Percentiles rank a stretch among this genome's conserved stretches.
These are phyloP conservation scores for Cladophialophora yegresii DNA, from an alignment of 2,329 filamentous ascomycete species.

Conservation along the genomic window DNA sequence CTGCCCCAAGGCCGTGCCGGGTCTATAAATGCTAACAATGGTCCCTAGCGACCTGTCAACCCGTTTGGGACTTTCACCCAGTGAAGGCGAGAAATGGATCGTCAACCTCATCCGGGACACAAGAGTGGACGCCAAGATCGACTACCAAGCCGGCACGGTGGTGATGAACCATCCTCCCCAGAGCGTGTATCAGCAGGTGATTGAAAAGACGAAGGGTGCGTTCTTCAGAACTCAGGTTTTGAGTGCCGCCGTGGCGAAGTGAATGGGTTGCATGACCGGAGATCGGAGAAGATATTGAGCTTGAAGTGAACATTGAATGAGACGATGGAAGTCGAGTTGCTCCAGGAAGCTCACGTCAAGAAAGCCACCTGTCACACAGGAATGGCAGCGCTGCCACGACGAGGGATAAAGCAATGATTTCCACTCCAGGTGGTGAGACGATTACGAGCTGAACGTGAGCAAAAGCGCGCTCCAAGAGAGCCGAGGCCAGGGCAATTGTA, in stretches of 20 bases:
- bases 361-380: background rate
- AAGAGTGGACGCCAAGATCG: slow-evolving; percentile 96
- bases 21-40: slow-evolving; percentile 17
- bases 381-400: background rate
- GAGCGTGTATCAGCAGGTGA: slow-evolving; percentile 98
- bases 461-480: background rate
- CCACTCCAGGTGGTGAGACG: background rate
- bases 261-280: slow-evolving; percentile 31
- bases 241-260: slow-evolving; percentile 59
- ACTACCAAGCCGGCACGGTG: slow-evolving; percentile 97
- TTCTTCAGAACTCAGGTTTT: slow-evolving; percentile 98
- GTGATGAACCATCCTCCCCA: slow-evolving; percentile 99
- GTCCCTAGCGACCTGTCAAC: slow-evolving; percentile 73
- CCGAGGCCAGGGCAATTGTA: background rate
- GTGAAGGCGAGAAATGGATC: slow-evolving; percentile 99
- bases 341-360: background rate
- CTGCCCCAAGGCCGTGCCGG: background rate
- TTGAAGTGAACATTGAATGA: slow-evolving; percentile 1
- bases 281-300: background rate
- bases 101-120: slow-evolving; percentile 99
- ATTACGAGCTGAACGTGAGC: background rate
- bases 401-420: background rate
- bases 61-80: slow-evolving; percentile 84
- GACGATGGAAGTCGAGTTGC: background rate
- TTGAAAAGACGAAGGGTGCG: slow-evolving; percentile 96